Conservation (phyloP, 2,329 filamentous ascomycete species). For the Fusarium sublunatum region DNA sequence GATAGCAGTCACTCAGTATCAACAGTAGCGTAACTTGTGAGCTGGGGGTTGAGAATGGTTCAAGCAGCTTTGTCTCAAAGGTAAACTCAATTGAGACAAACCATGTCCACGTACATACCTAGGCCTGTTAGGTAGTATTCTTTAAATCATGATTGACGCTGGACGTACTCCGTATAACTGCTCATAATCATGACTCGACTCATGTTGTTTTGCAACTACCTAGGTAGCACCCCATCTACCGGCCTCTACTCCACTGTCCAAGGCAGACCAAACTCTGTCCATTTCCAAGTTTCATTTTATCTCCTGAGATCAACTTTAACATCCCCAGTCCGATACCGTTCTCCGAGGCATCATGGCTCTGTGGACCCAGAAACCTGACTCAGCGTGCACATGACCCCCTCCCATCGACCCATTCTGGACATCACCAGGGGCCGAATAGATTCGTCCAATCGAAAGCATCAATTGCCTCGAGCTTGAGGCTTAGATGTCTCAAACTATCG, state of each 20-base stretch:
- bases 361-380: conserved; percentile 25
- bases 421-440: not conserved
- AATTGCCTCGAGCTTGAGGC: conserved; percentile 8
- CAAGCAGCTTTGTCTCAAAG: not conserved
- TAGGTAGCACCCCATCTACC: not conserved
- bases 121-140: too few relatives aligned
- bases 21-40: not conserved
- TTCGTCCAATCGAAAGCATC: conserved; percentile 26
- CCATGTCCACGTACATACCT: not conserved
- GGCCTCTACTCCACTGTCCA: not conserved
- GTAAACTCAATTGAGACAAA: not conserved
- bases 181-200: too few relatives aligned
- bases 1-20: not conserved
- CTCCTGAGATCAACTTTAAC: not conserved
- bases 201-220: too few relatives aligned
- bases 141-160: too few relatives aligned
- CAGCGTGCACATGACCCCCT: conserved; percentile 22
- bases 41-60: not conserved
- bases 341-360: not conserved
- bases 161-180: too few relatives aligned
- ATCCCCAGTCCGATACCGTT: conserved; percentile 35
- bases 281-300: not conserved
- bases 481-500: not conserved
- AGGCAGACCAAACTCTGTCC: not conserved
- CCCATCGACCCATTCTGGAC: conserved; percentile 18